A percentile compares a stretch with the other conserved stretches of the same genome.
phyloP scores from a whole-genome alignment of 176 grass and related monocot species.

The Carex kokanica region DNA sequence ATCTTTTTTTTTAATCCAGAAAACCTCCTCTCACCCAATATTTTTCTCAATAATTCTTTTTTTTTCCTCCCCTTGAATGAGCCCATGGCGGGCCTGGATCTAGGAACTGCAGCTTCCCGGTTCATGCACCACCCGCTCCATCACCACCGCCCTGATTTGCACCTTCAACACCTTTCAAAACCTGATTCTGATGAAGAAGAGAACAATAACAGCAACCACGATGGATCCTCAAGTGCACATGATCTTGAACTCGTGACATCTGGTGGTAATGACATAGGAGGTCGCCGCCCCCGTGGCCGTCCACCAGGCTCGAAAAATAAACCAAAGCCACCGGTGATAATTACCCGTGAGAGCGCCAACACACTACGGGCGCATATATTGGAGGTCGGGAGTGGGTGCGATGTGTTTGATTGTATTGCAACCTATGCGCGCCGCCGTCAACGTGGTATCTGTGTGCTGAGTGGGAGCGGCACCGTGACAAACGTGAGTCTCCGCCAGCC shows the following conservation, averaged over 20 bases:
- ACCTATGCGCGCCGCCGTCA: slow-evolving; percentile 83
- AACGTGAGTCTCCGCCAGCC: slow-evolving; percentile 96
- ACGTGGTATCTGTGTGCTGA: slow-evolving; percentile 93
- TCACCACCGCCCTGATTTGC: slow-evolving; percentile 65
- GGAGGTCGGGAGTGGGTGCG: slow-evolving; percentile 85
- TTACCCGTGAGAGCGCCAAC: slow-evolving; percentile 97
- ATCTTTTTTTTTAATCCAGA: slow-evolving; percentile 64
- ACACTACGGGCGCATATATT: slow-evolving; percentile 94
- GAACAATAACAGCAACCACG: slow-evolving; percentile 42
- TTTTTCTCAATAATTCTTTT: slow-evolving; percentile 36
- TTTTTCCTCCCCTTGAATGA: slow-evolving; percentile 46
- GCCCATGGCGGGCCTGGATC: slow-evolving; percentile 92
- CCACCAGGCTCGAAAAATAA: slow-evolving; percentile 86
- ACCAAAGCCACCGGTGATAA: slow-evolving; percentile 96
- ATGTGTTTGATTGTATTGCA: slow-evolving; percentile 80
- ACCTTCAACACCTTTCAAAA: slow-evolving; percentile 58
- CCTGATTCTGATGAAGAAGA: slow-evolving; percentile 50
- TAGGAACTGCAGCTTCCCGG: slow-evolving; percentile 71
- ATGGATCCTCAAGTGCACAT: slow-evolving; percentile 43
- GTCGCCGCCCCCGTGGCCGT: slow-evolving; percentile 67
- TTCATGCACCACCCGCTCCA: slow-evolving; percentile 77
- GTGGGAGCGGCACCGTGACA: slow-evolving; percentile 86
- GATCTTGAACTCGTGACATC: slow-evolving; percentile 27
- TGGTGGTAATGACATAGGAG: slow-evolving; percentile 38
- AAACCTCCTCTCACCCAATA: slow-evolving; percentile 41